Conservation (phyloP, 306 rosid species). For the Cucurbita moschata region DNA sequence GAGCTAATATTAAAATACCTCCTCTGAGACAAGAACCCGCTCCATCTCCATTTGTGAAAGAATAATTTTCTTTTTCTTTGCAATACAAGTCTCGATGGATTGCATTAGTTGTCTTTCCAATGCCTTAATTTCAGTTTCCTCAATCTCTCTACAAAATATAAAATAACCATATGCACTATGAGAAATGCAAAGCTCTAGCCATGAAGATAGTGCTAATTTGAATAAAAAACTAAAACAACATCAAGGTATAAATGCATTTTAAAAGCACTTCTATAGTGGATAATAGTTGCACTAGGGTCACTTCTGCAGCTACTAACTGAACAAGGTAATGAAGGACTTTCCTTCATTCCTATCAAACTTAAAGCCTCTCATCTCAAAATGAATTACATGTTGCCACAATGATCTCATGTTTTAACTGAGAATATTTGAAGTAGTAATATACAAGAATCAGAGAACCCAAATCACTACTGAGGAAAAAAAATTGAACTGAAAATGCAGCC, state of each 20-base stretch:
- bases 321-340: not conserved
- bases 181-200: not conserved
- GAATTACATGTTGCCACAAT: not conserved
- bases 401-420: not conserved
- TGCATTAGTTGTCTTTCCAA: slow-evolving; percentile 82
- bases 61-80: slow-evolving; percentile 71
- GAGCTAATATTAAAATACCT: slow-evolving; percentile 25
- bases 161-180: not conserved
- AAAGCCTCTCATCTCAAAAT: not conserved
- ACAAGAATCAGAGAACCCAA: not conserved
- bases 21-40: slow-evolving; percentile 53
- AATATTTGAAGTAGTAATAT: not conserved
- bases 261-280: not conserved
- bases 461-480: not conserved
- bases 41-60: slow-evolving; percentile 66
- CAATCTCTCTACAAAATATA: slow-evolving; percentile 48
- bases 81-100: slow-evolving; percentile 54
- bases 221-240: not conserved
- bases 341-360: not conserved
- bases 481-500: not conserved
- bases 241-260: not conserved
- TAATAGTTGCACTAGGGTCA: not conserved
- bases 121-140: slow-evolving; percentile 57
- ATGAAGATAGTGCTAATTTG: not conserved
- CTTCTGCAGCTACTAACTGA: not conserved